A percentile compares a stretch with the other conserved stretches of the same genome.
Conservation (phyloP, 805 yeast species). For the Millerozyma miso region DNA sequence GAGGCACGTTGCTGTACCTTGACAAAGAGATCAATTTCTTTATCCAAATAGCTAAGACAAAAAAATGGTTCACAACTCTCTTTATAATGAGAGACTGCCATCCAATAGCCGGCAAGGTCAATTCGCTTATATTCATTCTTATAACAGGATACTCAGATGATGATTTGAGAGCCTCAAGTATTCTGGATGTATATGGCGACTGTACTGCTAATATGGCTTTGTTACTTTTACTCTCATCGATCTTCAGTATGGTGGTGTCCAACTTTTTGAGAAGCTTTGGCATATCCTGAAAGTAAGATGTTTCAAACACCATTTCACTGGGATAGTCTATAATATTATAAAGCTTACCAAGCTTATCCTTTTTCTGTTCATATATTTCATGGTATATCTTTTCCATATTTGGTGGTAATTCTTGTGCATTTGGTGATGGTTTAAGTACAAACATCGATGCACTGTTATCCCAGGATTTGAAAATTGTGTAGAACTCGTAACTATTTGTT, state of each 20-base stretch:
- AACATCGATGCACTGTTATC: conserved; percentile 46
- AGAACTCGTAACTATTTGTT: conserved; percentile 73
- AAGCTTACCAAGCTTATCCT: conserved; percentile 37
- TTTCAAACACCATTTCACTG: conserved; percentile 50
- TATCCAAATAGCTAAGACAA: conserved; percentile 72
- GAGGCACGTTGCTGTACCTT: conserved; percentile 72
- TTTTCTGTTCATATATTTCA: conserved; percentile 48
- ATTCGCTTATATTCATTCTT: conserved; percentile 53
- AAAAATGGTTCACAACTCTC: conserved; percentile 63
- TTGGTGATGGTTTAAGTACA: conserved; percentile 63
- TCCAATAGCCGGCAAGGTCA: conserved; percentile 66
- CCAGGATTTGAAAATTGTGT: conserved; percentile 64
- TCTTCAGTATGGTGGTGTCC: conserved; percentile 47
- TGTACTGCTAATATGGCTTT: conserved; percentile 67
- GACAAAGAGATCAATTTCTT: conserved; percentile 62
- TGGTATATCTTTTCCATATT: conserved; percentile 51
- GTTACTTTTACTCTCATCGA: conserved; percentile 59
- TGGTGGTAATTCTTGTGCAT: conserved; percentile 61
- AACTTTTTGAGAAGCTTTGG: conserved; percentile 55
- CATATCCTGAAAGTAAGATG: conserved; percentile 50
- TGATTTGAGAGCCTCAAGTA: conserved; percentile 44
- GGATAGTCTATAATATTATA: conserved; percentile 51
- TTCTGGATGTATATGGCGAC: conserved; percentile 54
- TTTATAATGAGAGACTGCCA: conserved; percentile 73
- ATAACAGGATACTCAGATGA: conserved; percentile 59